Base-by-base conservation (phyloP, 352 stramenopile genomes). In the Phytophthora ohioensis region DNA sequence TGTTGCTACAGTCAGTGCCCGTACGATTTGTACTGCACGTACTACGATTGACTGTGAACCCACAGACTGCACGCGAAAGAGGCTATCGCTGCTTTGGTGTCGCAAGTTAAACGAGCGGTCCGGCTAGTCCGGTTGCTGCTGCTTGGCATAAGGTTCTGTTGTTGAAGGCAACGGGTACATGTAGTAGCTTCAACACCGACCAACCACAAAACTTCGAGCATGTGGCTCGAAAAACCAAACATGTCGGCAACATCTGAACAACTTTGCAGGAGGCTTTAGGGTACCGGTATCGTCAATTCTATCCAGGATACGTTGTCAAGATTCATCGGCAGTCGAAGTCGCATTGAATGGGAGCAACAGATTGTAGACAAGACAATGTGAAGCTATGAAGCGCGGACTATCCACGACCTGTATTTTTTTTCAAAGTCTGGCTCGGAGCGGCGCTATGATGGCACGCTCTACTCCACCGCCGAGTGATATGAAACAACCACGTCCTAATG, bases 401-500 rank as follows among this genome's bases (percentile, higher is more conserved):
- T 67, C 57, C 67, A 60, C 59, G 43, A 61, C 55, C 53, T 75
- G 60, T 71, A 75, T 75, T 67, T 73, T 71, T 73, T 71, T 61
- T 73, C 53, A 65, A n/a, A 70, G 47, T 71, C 46, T 54, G 35
- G 59, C 67, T 70, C 48, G 32, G 48, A 66, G 67, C 48, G 48
- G 35, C 54, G 35, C 35, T 58, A 27, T 67, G 54, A 60, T 35
- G 34, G n/a, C 35, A 35, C 57, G 61, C 48, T 58, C 36, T 59
- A 21, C 67, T 62, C 67, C 47, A 3, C 8, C 2, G 15, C 54
- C 53, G 30, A 64, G 38, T 70, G 67, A 66, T 73, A 74, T 70
- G 53, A 74, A 74, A 74, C 67, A 74, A 64, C 43, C 67, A 69
- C 66, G 58, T 58, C 66, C 52, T 69, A 74, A 75, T 70, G 67